Evolutionary conservation across 1,284 basidiomycete species (phyloP).

Genomic region (Rhodotorula sp.): DNA sequence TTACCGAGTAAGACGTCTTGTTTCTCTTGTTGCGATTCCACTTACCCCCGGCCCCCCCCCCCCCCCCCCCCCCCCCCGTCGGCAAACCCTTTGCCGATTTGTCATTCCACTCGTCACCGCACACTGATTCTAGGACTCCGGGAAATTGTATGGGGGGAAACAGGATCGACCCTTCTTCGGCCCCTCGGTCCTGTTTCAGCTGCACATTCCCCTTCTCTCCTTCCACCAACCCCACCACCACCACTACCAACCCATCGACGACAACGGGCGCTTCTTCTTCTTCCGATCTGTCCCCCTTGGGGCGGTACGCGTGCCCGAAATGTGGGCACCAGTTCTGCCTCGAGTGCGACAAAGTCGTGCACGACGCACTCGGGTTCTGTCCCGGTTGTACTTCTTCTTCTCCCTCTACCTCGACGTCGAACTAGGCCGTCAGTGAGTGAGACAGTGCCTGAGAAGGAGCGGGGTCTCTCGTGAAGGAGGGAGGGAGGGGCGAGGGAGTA

Average conservation of each 20-base stretch:
- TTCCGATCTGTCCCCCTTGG: constrained; percentile 66
- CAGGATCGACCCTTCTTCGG: constrained; percentile 30
- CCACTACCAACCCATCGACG: neutral
- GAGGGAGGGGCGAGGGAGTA: too few relatives aligned
- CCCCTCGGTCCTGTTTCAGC: constrained; percentile 54
- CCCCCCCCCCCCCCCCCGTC: too few relatives aligned
- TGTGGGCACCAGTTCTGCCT: constrained; percentile 63
- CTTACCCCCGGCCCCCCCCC: too few relatives aligned
- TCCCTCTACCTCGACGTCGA: neutral
- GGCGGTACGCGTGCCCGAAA: constrained; percentile 69
- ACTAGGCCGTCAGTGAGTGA: neutral
- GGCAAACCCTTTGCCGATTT: too few relatives aligned
- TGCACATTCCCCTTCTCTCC: constrained; percentile 65
- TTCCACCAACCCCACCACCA: constrained; percentile 43
- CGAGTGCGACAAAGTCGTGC: constrained; percentile 67
- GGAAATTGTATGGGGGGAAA: neutral
- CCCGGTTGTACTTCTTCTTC: constrained; percentile 40
- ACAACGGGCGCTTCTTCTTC: constrained; percentile 39
- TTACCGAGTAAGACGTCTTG: neutral
- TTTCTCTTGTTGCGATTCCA: neutral
- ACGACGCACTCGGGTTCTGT: constrained; percentile 46
- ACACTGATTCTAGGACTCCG: neutral
- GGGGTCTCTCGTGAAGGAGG: too few relatives aligned
- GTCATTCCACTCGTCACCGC: too few relatives aligned
- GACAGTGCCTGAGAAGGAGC: too few relatives aligned